Conservation (phyloP, 2,329 filamentous ascomycete genomes). For the Paraconiothyrium brasiliense region DNA sequence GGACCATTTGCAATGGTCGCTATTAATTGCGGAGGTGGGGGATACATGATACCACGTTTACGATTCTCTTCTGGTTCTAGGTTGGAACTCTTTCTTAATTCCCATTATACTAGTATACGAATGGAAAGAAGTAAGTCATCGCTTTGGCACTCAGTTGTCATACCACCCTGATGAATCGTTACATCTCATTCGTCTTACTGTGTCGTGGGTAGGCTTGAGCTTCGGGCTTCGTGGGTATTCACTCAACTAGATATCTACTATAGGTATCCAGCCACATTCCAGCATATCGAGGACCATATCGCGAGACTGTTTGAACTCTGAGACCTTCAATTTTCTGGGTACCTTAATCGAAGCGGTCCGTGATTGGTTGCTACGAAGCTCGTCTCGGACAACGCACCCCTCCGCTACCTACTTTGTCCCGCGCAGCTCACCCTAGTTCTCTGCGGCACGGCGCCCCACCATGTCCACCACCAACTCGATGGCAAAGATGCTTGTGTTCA, state of each 20-base stretch:
- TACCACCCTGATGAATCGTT: too few species aligned
- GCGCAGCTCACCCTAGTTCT: constrained; percentile 15
- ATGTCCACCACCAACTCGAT: neutral
- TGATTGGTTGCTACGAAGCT: constrained; percentile 22
- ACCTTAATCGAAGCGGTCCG: neutral
- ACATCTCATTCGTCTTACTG: too few species aligned
- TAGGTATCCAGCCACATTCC: too few species aligned
- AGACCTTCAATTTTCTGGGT: neutral
- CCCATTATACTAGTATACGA: neutral
- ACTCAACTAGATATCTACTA: too few species aligned
- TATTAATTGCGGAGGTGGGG: neutral
- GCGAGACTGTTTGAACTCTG: too few species aligned
- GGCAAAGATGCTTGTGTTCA: neutral
- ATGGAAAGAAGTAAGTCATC: neutral
- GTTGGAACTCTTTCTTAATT: neutral
- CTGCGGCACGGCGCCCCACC: constrained; percentile 15
- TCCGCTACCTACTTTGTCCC: constrained; percentile 30
- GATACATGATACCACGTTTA: constrained; percentile 17
- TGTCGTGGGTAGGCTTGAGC: too few species aligned
- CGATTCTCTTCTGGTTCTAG: constrained; percentile 1
- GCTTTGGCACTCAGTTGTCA: too few species aligned
- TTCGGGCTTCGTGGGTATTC: too few species aligned
- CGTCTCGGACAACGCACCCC: constrained; percentile 32
- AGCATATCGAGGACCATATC: too few species aligned
- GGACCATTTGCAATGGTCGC: neutral